phyloP scores from a whole-genome alignment of 176 grass and related monocot genomes.

The Hordeum vulgare region MorexV3_pseudomolecules_assembly NC_058521.1:437138556-437139055 shows the following conservation, averaged over 20 bases:
- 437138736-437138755: not conserved
- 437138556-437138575: not conserved
- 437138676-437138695: not conserved
- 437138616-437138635: not conserved
- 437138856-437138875: not conserved
- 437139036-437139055: not conserved
- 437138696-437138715: not conserved
- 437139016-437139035: not conserved
- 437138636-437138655: not conserved
- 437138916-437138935: slow-evolving; percentile 31
- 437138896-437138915: slow-evolving; percentile 27
- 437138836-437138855: slow-evolving; percentile 27
- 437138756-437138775: not conserved
- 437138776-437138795: slow-evolving; percentile 14
- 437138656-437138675: not conserved
- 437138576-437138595: not conserved
- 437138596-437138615: not conserved
- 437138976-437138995: slow-evolving; percentile 12
- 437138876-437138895: slow-evolving; percentile 9
- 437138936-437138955: slow-evolving; percentile 27
- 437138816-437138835: slow-evolving; percentile 18
- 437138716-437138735: not conserved
- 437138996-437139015: slow-evolving; percentile 8
- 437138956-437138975: slow-evolving; percentile 9
- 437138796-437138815: slow-evolving; percentile 23